Base-by-base conservation (phyloP, 2,329 filamentous ascomycete genomes). In the Colletotrichum coccodes region DNA sequence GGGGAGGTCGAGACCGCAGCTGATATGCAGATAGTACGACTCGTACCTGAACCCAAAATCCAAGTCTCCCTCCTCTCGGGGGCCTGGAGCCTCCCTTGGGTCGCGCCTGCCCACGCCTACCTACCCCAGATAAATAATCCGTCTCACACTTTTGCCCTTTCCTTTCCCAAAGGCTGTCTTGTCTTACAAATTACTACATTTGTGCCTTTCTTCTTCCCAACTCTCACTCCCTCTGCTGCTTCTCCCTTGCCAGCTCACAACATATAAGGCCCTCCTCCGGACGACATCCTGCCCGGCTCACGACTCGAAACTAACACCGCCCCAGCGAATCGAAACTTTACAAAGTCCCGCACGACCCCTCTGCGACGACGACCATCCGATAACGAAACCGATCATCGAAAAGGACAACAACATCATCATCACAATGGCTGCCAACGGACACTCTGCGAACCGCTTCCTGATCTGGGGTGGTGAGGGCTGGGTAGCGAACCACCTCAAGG, bases 381-480 rank as follows among this genome's bases (percentile, higher is more conserved):
- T 30, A 65, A 28, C 56, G 38, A 64, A 50, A 36, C 7, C 21
- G 21, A 44, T 30, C 36, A 57, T 36, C 54, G 11, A 26, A 49
- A 47, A 49, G 23, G 21, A 56, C 18, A 47, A 11, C 32, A 56
- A 28, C 58, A 44, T 42, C 21, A 66, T 50, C 54, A 40, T 36
- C 64, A 72, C 65, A 59, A 77, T 76, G 75, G 75, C 76, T 62
- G 68, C 75, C 64, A 78, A 76, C 72, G 73, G 71, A 46, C 73
- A 76, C 44, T 56, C 71, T 57, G 65, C 74, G 50, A 78, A 81
- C 73, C 82, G 84, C 73, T 91, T 87, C 77, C 84, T 92, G 72
- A 89, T 91, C 75, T 91, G 89, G 89, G 89, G 90, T 64, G 87
- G 84, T 72, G 82, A 85, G 72, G 89, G 89, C 74, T 90, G 88